Conservation (phyloP, 2,329 filamentous ascomycete genomes). For the Aspergillus ruber region DNA sequence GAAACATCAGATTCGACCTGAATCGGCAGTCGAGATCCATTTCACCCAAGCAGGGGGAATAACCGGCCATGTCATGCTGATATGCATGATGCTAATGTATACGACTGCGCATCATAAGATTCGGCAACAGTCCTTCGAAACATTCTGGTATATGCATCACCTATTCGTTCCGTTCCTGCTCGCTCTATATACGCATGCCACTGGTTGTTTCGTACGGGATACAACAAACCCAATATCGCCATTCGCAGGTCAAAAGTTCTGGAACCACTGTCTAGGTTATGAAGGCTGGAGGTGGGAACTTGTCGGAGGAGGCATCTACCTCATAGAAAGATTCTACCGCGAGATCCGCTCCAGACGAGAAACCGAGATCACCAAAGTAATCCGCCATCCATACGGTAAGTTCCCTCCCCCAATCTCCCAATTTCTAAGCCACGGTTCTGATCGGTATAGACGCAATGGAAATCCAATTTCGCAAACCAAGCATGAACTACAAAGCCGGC, state of each 20-base stretch:
- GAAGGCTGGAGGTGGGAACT: conserved; percentile 97
- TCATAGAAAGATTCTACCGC: conserved; percentile 81
- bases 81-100: conserved; percentile 99
- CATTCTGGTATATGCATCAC: conserved; percentile 99
- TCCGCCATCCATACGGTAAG: conserved; percentile 88
- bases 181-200: conserved; percentile 90
- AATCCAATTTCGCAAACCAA: conserved; percentile 93
- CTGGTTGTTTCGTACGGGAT: conserved; percentile 93
- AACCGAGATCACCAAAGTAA: conserved; percentile 87
- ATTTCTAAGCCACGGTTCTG: no score
- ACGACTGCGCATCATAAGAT: conserved; percentile 91
- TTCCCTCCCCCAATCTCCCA: conserved; percentile 2
- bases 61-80: conserved; percentile 92
- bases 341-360: conserved; percentile 77
- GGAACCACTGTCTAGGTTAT: conserved; percentile 90
- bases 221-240: conserved; percentile 66
- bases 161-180: conserved; percentile 95
- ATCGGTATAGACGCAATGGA: no score
- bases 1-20: conserved; percentile 69
- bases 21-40: conserved; percentile 81
- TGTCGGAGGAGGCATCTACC: conserved; percentile 74
- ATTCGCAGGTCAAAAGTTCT: conserved; percentile 74
- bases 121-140: conserved; percentile 93
- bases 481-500: conserved; percentile 95
- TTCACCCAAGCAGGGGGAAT: conserved; percentile 84